Conservation (phyloP, 1,284 basidiomycete species). For the Inonotus hispidus region DNA sequence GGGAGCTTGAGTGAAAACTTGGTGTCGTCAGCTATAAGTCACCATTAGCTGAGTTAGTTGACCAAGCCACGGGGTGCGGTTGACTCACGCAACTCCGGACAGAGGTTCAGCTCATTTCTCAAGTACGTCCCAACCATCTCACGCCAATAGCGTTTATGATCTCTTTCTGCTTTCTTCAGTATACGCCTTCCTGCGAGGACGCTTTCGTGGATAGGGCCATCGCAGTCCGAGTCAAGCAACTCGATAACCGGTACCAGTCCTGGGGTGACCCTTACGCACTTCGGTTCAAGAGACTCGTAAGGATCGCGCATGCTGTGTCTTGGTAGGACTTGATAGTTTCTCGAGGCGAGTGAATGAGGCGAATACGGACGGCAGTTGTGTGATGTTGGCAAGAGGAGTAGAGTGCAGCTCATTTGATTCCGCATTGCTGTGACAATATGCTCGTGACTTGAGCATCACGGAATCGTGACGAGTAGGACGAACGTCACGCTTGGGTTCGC, state of each 20-base stretch:
- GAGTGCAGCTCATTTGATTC: too few relatives aligned
- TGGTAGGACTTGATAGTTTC: background rate
- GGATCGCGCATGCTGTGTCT: background rate
- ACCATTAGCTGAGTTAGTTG: background rate
- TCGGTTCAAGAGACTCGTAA: background rate
- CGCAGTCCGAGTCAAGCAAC: background rate
- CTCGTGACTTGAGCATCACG: too few relatives aligned
- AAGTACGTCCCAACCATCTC: slow-evolving; percentile 5
- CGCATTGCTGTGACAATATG: too few relatives aligned
- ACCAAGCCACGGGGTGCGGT: background rate
- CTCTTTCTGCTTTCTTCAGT: background rate
- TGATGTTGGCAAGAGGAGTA: too few relatives aligned
- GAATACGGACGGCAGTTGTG: too few relatives aligned
- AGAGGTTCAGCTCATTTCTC: background rate
- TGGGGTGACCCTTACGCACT: background rate
- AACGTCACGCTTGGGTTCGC: too few relatives aligned
- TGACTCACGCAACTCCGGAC: background rate
- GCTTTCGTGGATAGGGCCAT: background rate
- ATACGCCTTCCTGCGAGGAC: background rate
- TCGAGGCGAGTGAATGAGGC: background rate
- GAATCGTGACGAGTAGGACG: too few relatives aligned
- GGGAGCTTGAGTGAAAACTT: slow-evolving; percentile 4
- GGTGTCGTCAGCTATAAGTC: background rate
- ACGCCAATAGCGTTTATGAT: slow-evolving; percentile 6
- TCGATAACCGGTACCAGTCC: background rate